phyloP scores from a whole-genome alignment of 192 early-diverging fungal genomes.

The Backusella luteola region DNA sequence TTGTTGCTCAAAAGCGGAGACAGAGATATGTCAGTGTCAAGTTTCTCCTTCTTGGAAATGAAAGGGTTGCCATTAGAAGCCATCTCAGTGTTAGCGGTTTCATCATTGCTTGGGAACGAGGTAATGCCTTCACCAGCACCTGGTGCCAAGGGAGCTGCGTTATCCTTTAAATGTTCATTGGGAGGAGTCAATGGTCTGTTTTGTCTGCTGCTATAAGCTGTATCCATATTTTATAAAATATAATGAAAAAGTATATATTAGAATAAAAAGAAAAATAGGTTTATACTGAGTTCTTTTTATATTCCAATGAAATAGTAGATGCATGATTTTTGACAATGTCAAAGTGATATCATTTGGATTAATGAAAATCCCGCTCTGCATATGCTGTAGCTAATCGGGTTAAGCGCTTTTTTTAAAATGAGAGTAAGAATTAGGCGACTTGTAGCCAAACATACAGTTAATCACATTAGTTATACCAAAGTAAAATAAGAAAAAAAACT shows the following conservation, averaged over 20 bases:
- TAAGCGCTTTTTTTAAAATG: neutral
- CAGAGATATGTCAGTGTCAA: neutral
- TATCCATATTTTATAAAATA: neutral
- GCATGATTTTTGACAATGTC: neutral
- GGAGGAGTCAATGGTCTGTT: neutral
- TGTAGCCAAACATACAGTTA: neutral
- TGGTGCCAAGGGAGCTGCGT: neutral
- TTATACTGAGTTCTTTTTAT: neutral
- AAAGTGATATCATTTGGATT: neutral
- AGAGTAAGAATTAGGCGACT: neutral
- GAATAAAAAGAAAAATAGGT: neutral
- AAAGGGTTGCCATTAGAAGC: neutral
- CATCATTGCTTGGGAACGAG: neutral
- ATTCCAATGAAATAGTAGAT: neutral
- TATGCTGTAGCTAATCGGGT: neutral
- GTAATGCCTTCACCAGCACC: neutral
- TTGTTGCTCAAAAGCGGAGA: neutral
- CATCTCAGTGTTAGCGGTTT: neutral
- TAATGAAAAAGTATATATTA: neutral
- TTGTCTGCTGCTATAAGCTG: neutral
- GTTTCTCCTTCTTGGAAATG: neutral
- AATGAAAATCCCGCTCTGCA: neutral
- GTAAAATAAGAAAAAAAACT: neutral
- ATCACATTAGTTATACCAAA: neutral
- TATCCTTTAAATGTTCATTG: neutral